Percentiles rank a stretch among this genome's conserved stretches.
phyloP scores from a whole-genome alignment of 208 protist genomes.

The Leishmania gerbilli region DNA sequence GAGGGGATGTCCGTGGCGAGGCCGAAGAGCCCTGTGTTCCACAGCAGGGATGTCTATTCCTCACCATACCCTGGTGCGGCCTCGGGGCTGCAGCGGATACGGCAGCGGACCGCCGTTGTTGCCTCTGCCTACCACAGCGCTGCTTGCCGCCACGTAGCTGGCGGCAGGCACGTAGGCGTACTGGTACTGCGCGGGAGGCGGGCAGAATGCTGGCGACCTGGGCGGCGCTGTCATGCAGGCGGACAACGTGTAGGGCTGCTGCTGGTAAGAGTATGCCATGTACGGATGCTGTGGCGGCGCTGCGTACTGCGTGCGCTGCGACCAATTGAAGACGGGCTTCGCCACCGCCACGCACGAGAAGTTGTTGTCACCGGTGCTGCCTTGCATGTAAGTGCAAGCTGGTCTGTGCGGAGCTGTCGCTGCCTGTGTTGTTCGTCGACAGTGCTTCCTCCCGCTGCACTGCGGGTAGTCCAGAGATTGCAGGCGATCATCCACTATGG shows the following conservation, averaged over 20 bases:
- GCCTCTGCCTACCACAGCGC: background rate
- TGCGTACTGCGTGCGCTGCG: background rate
- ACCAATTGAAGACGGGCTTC: background rate
- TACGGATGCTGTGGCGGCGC: background rate
- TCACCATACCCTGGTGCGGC: background rate
- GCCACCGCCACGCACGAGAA: background rate
- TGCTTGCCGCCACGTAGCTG: background rate
- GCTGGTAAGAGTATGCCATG: background rate
- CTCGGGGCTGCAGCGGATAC: background rate
- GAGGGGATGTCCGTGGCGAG: conserved; percentile 19
- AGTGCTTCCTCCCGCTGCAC: background rate
- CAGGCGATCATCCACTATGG: background rate
- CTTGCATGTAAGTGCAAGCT: too few relatives aligned
- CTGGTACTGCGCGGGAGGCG: background rate
- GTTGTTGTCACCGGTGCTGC: background rate
- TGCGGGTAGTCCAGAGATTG: background rate
- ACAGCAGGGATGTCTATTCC: background rate
- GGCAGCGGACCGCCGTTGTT: background rate
- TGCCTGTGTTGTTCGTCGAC: background rate
- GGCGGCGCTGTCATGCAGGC: background rate
- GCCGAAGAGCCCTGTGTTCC: conserved; percentile 32
- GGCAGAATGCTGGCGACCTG: background rate
- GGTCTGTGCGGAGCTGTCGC: background rate
- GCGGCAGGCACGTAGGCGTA: background rate
- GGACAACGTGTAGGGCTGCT: background rate